Evolutionary conservation across 2,329 filamentous ascomycete genomes (phyloP).

Genomic region (Botrytis hyacinthi): DNA sequence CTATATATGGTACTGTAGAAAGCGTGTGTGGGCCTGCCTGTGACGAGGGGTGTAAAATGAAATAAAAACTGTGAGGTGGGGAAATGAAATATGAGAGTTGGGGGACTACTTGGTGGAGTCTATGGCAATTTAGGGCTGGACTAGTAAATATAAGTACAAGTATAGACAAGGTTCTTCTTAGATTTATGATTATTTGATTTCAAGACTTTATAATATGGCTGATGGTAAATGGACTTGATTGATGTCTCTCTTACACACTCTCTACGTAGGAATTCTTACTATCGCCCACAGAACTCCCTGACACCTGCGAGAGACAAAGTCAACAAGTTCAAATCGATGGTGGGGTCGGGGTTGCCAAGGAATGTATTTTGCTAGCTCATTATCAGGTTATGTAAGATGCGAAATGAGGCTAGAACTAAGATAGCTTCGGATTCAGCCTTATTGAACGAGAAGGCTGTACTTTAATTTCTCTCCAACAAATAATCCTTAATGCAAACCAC

Average conservation of each 20-base stretch:
- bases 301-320: not conserved
- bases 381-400: not conserved
- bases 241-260: not conserved
- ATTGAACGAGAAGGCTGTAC: not conserved
- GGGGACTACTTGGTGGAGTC: constrained; percentile 3
- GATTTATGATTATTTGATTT: not conserved
- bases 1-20: not conserved
- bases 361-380: not conserved
- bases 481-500: not conserved
- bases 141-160: too few relatives aligned
- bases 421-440: constrained; percentile 9
- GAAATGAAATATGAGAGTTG: not conserved
- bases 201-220: not conserved
- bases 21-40: not conserved
- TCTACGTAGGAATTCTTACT: too few relatives aligned
- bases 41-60: not conserved
- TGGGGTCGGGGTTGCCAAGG: not conserved
- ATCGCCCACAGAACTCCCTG: not conserved
- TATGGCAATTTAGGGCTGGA: constrained; percentile 1
- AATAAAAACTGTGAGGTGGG: constrained; percentile 7
- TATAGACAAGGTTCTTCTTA: not conserved
- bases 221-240: not conserved
- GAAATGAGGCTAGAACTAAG: not conserved
- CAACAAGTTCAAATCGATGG: not conserved
- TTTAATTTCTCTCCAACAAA: constrained; percentile 10